phyloP scores from a whole-genome alignment of 441 rosid genomes.

The Erysimum cheiri region DNA sequence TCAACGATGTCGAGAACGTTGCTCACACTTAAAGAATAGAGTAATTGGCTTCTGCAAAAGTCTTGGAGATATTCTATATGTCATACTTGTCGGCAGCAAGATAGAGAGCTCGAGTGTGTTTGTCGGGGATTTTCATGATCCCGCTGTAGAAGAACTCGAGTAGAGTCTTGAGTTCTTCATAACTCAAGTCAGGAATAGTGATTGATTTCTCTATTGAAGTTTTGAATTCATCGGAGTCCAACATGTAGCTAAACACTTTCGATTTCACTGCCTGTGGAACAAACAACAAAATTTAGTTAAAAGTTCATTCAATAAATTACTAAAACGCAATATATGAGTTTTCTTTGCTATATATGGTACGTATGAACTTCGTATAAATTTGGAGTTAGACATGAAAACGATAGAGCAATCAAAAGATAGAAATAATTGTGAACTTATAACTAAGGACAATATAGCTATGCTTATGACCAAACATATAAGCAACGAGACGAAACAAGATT shows the following conservation, averaged over 20 bases:
- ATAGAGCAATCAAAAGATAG: background rate
- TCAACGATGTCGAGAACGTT: conserved; percentile 10
- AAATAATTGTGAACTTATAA: too few species aligned
- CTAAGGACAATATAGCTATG: background rate
- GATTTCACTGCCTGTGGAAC: conserved; percentile 6
- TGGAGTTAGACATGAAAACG: background rate
- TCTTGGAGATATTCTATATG: conserved; percentile 28
- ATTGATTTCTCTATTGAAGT: conserved; percentile 13
- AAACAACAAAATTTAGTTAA: background rate
- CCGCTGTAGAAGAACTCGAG: conserved; percentile 2
- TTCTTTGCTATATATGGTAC: too few species aligned
- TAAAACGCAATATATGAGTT: background rate
- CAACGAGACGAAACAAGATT: background rate
- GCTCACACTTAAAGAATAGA: background rate
- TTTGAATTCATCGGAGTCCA: conserved; percentile 26
- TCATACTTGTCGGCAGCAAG: conserved; percentile 21
- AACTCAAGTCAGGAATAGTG: conserved; percentile 17
- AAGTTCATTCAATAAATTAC: background rate
- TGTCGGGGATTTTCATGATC: background rate
- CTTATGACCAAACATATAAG: background rate
- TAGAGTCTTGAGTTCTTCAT: conserved; percentile 18
- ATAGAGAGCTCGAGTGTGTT: conserved; percentile 5
- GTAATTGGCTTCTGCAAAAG: background rate
- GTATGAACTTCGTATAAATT: background rate
- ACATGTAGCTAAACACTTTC: conserved; percentile 29